phyloP scores from a whole-genome alignment of 352 stramenopile genomes.

The Phytophthora palmivora region DNA sequence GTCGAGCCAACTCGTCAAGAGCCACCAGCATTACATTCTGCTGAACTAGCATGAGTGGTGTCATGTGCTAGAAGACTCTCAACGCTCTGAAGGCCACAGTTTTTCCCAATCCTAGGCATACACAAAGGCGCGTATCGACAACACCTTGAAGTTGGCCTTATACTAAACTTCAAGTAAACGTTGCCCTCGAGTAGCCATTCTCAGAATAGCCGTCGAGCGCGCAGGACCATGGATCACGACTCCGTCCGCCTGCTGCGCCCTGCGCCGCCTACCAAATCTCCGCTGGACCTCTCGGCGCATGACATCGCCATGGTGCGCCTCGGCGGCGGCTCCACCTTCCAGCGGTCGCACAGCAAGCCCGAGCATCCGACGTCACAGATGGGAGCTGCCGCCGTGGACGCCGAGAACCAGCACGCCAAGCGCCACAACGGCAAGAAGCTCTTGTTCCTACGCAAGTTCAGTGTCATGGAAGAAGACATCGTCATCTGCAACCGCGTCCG shows the following conservation, averaged over 20 bases:
- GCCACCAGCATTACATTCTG: too few species aligned
- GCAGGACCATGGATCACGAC: constrained; percentile 18
- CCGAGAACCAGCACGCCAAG: constrained; percentile 44
- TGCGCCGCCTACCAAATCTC: constrained; percentile 30
- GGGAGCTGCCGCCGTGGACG: constrained; percentile 51
- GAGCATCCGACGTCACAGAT: constrained; percentile 71
- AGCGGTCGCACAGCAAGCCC: constrained; percentile 59
- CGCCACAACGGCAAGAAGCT: constrained; percentile 57
- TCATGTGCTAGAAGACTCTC: too few species aligned
- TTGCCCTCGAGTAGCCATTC: constrained; percentile 20
- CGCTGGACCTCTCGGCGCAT: constrained; percentile 34
- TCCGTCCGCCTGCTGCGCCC: constrained; percentile 24
- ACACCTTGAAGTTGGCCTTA: constrained; percentile 22
- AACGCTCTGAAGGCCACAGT: constrained; percentile 4
- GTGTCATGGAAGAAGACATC: constrained; percentile 67
- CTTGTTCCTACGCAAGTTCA: constrained; percentile 69
- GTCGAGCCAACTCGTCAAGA: too few species aligned
- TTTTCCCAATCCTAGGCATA: constrained; percentile 19
- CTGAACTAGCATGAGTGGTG: too few species aligned
- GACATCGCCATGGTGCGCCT: constrained; percentile 44
- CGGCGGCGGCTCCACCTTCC: constrained; percentile 40
- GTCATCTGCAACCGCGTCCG: constrained; percentile 78
- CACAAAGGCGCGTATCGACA: constrained; percentile 19
- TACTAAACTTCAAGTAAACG: constrained; percentile 9
- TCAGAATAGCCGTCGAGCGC: constrained; percentile 13